Evolutionary conservation across 2,329 filamentous ascomycete species (phyloP), one percentile per base, ranked within the genome.

Genomic region (Exophiala viscosa): DNA sequence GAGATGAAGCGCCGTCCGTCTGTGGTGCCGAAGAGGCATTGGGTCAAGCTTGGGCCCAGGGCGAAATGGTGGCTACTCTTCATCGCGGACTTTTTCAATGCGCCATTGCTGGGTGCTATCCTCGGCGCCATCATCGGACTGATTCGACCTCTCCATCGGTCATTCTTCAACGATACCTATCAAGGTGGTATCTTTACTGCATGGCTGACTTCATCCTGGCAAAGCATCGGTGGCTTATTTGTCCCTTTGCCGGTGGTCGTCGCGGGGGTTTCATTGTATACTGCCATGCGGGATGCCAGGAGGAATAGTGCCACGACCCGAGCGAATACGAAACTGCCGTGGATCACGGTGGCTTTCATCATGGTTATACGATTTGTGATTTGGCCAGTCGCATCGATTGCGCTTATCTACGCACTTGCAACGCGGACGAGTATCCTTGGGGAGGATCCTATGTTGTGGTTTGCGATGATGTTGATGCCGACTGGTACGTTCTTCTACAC

Each of bases 101-200:
- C 82, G 0, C 81, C 83, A 0, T 66, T 87, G 2, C 64, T 86
- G 2, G 84, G 84, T 3, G 82, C 83, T 0, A 60, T 81, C 2
- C 64, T 81, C 1, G 84, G 84, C 3, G 76, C 75, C 1, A 61
- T 84, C 13, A 74, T 87, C 23, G 84, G 84, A 1, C 70, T 87
- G 1, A 73, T 78, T 0, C 83, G 83, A 0, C 62, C 75, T 1
- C 70, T 87, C 1, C 83, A 87, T 60, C 67, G 67, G 2, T 76
- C 80, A 2, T 87, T 88, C 67, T 87, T 87, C 70, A 74, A 69
- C 45, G 67, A 75, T 10, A 75, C 75, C 7, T 65, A 78, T 6
- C 69, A 84, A 4, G 84, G 84, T 5, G 83, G 85, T 1, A 79
- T 84, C 50, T 78, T 87, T 60, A 83, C 79, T 15, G 83, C 83